A percentile compares a stretch with the other conserved stretches of the same genome.
phyloP scores from a whole-genome alignment of 768 basidiomycete genomes.

The Lactarius hatsudake region DNA sequence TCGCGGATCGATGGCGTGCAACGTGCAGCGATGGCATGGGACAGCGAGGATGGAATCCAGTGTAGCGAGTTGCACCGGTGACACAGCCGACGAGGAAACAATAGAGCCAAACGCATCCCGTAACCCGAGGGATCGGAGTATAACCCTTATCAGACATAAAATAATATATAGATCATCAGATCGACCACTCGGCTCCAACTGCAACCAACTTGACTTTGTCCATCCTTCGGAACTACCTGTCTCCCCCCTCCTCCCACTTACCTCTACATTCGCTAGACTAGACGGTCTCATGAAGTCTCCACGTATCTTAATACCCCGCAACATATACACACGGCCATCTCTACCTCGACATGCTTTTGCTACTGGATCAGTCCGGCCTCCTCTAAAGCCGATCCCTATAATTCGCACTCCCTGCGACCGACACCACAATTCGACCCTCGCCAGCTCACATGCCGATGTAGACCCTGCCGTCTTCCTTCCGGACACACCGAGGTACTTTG shows the following conservation, averaged over 20 bases:
- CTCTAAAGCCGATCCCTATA: background rate
- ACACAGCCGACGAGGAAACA: too few species aligned
- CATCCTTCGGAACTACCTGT: background rate
- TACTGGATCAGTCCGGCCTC: background rate
- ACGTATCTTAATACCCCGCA: slow-evolving; percentile 19
- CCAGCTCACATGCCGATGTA: background rate
- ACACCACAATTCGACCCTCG: slow-evolving; percentile 14
- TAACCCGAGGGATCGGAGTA: too few species aligned
- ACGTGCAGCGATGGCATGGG: too few species aligned
- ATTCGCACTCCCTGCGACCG: background rate
- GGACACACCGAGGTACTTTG: slow-evolving; percentile 4
- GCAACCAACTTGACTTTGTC: background rate
- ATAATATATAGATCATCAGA: background rate
- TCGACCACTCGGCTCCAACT: too few species aligned
- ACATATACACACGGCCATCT: too few species aligned
- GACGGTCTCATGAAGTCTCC: background rate
- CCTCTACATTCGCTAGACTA: background rate
- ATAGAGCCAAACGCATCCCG: too few species aligned
- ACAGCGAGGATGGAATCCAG: too few species aligned
- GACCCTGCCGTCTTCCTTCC: background rate
- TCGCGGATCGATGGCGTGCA: too few species aligned
- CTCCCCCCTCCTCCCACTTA: background rate
- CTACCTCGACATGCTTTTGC: background rate
- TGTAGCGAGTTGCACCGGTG: too few species aligned
- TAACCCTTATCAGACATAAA: background rate